Conservation (phyloP, 2,329 filamentous ascomycete species). For the Alternaria incomplexa region DNA sequence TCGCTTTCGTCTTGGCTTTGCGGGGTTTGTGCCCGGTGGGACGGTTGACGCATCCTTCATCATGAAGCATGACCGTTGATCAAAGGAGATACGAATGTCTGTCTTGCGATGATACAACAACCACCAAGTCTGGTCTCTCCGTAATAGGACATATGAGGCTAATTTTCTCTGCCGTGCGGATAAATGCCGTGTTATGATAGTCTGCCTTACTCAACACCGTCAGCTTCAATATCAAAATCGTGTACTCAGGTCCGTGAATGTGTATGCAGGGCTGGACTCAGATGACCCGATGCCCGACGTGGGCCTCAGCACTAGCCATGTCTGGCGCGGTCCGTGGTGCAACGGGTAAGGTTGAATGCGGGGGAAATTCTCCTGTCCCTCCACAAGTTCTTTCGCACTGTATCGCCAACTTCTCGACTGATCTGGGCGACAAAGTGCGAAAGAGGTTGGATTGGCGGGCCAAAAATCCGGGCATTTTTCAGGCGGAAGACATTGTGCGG, state of each 20-base stretch:
- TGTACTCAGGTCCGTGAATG: neutral
- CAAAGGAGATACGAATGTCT: neutral
- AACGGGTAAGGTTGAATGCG: slow-evolving; percentile 1
- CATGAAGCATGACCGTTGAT: neutral
- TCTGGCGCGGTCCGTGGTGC: neutral
- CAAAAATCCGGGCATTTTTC: neutral
- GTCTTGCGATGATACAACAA: neutral
- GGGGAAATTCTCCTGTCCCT: neutral
- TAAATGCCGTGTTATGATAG: neutral
- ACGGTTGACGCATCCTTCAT: slow-evolving; percentile 6
- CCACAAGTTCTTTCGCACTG: neutral
- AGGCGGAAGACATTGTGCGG: neutral
- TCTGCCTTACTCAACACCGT: neutral
- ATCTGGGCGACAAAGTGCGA: neutral
- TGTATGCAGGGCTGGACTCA: neutral
- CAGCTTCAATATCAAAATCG: neutral
- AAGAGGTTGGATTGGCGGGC: neutral
- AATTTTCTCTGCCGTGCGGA: neutral
- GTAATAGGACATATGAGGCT: neutral
- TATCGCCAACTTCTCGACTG: neutral
- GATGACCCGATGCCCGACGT: slow-evolving; percentile 6
- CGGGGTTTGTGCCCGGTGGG: slow-evolving; percentile 14
- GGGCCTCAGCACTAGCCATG: neutral
- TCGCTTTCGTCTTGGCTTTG: slow-evolving; percentile 29
- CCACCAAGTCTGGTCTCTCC: neutral